Percentiles rank a stretch among this genome's conserved stretches.
These are phyloP conservation scores for Fonsecaea erecta DNA, from an alignment of 2,329 filamentous ascomycete genomes.

Conservation along the genomic window DNA sequence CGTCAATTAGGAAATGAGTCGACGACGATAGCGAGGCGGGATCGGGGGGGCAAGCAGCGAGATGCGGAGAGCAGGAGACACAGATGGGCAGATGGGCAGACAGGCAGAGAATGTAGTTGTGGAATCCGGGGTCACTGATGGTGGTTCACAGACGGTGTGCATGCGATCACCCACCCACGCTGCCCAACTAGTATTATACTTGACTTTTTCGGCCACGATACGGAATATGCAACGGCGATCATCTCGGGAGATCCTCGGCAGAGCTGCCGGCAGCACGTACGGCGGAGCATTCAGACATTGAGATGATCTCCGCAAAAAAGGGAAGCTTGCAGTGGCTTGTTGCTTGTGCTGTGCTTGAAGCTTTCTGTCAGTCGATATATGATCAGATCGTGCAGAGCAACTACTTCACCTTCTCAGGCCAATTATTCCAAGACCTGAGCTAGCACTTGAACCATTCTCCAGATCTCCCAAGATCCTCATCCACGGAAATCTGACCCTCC, in stretches of 20 bases:
- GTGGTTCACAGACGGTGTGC: too few species aligned
- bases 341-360: too few species aligned
- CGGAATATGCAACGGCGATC: background rate
- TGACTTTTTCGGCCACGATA: too few species aligned
- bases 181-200: background rate
- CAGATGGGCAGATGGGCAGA: too few species aligned
- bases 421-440: too few species aligned
- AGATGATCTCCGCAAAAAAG: background rate
- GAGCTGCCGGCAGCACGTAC: background rate
- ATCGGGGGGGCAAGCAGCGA: too few species aligned
- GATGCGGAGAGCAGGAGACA: background rate
- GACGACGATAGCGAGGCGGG: too few species aligned
- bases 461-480: background rate
- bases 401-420: too few species aligned
- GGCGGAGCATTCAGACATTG: background rate
- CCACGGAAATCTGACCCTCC: background rate
- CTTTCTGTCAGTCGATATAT: too few species aligned
- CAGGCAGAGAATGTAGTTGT: background rate
- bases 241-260: slow-evolving; percentile 1
- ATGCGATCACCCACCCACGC: background rate
- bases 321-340: background rate
- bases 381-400: too few species aligned
- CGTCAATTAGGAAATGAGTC: background rate
- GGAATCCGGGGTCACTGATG: background rate
- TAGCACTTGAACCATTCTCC: background rate